Base-by-base conservation (phyloP, 768 basidiomycete genomes). In the Phaeotremella skinneri region DNA sequence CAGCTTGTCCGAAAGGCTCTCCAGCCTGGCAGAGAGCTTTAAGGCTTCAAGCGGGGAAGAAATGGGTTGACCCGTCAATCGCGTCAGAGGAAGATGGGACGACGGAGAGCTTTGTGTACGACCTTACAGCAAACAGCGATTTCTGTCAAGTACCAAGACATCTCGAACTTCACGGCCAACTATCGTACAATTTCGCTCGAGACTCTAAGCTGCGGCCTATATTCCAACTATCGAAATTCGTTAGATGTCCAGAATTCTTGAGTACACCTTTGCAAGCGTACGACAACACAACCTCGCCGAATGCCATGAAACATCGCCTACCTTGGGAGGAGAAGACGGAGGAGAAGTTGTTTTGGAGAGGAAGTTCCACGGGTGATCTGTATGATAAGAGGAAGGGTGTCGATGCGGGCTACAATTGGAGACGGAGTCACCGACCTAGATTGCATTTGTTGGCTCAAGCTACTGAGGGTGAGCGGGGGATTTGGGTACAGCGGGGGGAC, bases 281-380 rank as follows among this genome's bases (percentile, higher is more conserved):
- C 54, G 67, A 72, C 14, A 72, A 72, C 53, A 48, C 59, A 21
- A 72, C 67, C n/a, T 51, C 63, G 20, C n/a, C 59, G 2, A 26
- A 41, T 9, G 64, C 63, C 3, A 16, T 49, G 23, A 59, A 57
- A 43, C 62, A 68, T 49, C 60, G 52, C 49, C 66, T 69, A n/a
- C 65, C 72, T 2, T 79, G 79, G 79, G 69, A 73, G 43, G 70
- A 76, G 43, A 75, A 78, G 45, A 69, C 73, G 16, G 68, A 77
- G 55, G 67, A 77, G 27, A 64, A 69, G 29, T 47, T 79, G 4
- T 72, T 78, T 31, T 79, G 78, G 78, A 62, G 78, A 6, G 79
- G 79, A 0, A 73, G 70, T 42, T 76, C 74, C 2, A 77, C 76
- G 0, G 79, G 78, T 6, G 73, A 68, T 55, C 59, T 55, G 17